phyloP scores from a whole-genome alignment of 441 rosid genomes.

The Macaranga tanarius region DNA sequence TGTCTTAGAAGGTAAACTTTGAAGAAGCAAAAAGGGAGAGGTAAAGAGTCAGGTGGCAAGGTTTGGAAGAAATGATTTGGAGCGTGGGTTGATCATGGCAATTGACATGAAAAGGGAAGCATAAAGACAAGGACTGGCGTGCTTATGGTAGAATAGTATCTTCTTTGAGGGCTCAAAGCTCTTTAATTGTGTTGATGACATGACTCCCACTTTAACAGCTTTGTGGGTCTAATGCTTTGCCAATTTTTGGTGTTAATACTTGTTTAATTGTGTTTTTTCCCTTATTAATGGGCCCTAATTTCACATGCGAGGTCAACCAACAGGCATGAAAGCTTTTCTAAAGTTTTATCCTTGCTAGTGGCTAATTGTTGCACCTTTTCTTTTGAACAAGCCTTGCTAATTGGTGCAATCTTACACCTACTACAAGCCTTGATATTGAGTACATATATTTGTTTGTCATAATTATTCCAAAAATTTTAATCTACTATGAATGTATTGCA shows the following conservation, averaged over 20 bases:
- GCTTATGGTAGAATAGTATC: conserved; percentile 28
- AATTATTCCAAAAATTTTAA: too few relatives aligned
- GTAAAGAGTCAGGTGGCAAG: conserved; percentile 6
- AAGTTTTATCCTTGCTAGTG: not conserved
- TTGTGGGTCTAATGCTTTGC: conserved; percentile 39
- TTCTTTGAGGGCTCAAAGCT: conserved; percentile 18
- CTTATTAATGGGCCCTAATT: not conserved
- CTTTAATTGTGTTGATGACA: conserved; percentile 30
- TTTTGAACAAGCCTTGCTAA: too few relatives aligned
- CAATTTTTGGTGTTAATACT: conserved; percentile 9
- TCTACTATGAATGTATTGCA: too few relatives aligned
- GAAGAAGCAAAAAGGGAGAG: conserved; percentile 2
- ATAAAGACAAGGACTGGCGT: conserved; percentile 34
- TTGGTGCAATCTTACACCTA: too few relatives aligned
- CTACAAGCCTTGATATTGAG: too few relatives aligned
- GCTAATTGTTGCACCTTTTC: not conserved
- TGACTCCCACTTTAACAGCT: conserved; percentile 51
- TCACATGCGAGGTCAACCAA: conserved; percentile 11
- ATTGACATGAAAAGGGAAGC: conserved; percentile 17
- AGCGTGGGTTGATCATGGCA: conserved; percentile 51
- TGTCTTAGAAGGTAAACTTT: conserved; percentile 16
- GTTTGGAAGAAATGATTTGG: conserved; percentile 52
- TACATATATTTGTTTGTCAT: too few relatives aligned
- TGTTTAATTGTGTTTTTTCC: conserved; percentile 1
- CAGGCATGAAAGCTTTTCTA: conserved; percentile 1